These are phyloP conservation scores for Sugiyamaella marilandica DNA, from an alignment of 805 yeast genomes.

Conservation along the genomic window DNA sequence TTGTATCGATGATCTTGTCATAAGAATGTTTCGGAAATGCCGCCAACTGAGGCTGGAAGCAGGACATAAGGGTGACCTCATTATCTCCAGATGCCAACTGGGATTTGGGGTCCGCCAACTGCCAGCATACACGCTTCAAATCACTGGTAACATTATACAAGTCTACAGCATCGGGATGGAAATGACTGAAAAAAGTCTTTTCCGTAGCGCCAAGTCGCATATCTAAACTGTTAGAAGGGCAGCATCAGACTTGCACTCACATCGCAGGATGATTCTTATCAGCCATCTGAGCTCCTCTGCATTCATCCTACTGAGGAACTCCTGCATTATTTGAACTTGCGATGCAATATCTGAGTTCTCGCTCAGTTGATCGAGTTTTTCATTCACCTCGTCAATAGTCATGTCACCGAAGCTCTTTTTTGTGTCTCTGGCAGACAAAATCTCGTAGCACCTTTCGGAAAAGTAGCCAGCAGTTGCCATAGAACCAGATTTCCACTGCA, in stretches of 20 bases:
- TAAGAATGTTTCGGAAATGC: conserved; percentile 49
- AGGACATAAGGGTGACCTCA: conserved; percentile 42
- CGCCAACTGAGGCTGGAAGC: conserved; percentile 77
- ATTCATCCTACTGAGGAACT: conserved; percentile 50
- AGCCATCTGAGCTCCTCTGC: conserved; percentile 64
- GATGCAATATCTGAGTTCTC: conserved; percentile 31
- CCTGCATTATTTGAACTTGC: conserved; percentile 43
- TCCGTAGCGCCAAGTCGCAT: conserved; percentile 53
- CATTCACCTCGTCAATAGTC: conserved; percentile 48
- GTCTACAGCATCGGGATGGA: conserved; percentile 77
- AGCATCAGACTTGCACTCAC: conserved; percentile 33
- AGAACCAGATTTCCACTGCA: conserved; percentile 45
- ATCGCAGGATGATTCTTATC: conserved; percentile 57
- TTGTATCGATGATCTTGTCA: conserved; percentile 43
- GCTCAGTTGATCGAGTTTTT: conserved; percentile 43
- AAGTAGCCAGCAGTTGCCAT: conserved; percentile 42
- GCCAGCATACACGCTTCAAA: conserved; percentile 55
- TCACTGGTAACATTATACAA: conserved; percentile 63
- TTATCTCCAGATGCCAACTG: conserved; percentile 42
- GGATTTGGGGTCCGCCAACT: conserved; percentile 45
- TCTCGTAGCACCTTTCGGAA: conserved; percentile 46
- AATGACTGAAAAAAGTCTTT: conserved; percentile 47
- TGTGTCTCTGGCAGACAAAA: conserved; percentile 47
- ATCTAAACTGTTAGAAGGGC: conserved; percentile 13
- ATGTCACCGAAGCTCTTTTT: conserved; percentile 34